A percentile compares a stretch with the other conserved stretches of the same genome.
These are phyloP conservation scores for Podospora didyma DNA, from an alignment of 495 filamentous ascomycete species.

Conservation along the genomic window DNA sequence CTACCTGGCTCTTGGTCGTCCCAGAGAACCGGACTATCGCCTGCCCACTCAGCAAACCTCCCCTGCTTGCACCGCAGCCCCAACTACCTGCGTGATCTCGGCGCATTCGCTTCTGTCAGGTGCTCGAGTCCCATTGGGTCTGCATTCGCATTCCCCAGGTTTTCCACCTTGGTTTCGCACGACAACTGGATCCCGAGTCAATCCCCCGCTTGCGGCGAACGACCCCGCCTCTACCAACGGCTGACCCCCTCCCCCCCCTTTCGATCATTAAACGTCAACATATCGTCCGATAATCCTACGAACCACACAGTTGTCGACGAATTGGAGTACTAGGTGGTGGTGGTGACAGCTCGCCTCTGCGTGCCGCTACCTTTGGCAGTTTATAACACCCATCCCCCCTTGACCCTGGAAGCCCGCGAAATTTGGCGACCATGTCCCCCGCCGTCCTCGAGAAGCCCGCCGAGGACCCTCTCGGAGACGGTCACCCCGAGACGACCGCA, in stretches of 20 bases:
- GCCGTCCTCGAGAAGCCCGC: constrained; percentile 22
- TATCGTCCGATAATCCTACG: background rate
- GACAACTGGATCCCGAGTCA: background rate
- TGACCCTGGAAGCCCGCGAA: background rate
- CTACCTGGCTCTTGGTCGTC: too few relatives aligned
- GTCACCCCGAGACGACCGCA: constrained; percentile 13
- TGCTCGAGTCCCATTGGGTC: too few relatives aligned
- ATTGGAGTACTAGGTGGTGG: background rate
- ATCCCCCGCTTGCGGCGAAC: background rate
- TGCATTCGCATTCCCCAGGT: too few relatives aligned
- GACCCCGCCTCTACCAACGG: background rate
- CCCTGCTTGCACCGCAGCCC: background rate
- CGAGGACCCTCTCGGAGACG: constrained; percentile 24
- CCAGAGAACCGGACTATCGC: too few relatives aligned
- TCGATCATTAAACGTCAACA: background rate
- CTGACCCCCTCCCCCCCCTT: background rate
- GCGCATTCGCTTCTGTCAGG: too few relatives aligned
- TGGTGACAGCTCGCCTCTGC: background rate
- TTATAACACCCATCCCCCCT: background rate
- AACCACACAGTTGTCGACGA: background rate
- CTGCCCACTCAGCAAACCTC: too few relatives aligned
- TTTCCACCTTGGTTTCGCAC: too few relatives aligned
- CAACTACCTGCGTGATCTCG: too few relatives aligned
- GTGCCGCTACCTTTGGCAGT: background rate
- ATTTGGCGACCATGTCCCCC: constrained; percentile 21